Base-by-base conservation (phyloP, 2,329 filamentous ascomycete genomes). In the Colletotrichum paranaense region DNA sequence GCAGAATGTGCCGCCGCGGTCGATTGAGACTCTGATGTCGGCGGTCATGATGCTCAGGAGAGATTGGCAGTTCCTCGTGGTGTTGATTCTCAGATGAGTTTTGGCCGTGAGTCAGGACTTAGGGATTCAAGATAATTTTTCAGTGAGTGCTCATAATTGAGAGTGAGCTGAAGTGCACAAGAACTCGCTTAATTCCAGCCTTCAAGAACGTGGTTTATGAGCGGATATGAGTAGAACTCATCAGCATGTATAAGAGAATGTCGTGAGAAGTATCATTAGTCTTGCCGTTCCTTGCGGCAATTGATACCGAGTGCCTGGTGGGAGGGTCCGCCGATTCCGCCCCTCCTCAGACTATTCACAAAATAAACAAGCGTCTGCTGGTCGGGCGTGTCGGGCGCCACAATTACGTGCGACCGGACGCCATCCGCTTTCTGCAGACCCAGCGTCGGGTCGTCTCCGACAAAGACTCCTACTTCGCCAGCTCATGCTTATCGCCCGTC, bases 1-100 rank as follows among this genome's bases (percentile, higher is more conserved):
- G 70, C 92, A 94, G 81, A 94, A 94, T n/a, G 92, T 94, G 70
- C 92, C 92, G 64, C 92, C 92, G 68, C 92, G 89, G 84, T 92
- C 81, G 38, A 82, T 82, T n/a, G 81, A 75, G 65, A 82, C 78
- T 22, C 71, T 68, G 68, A 81, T 78, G 35, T 79, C 78, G 1
- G 75, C 74, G 2, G 67, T 65, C 57, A 73, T 74, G 22, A 49
- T 49, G 42, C 8, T 7, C 3, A 19, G 7, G 6, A 16, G 38
- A 22, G 19, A 4, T 11, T n/a, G 19, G 42, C 1, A 49, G 8
- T 35, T 9, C 19, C 42, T 22, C 8, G 7, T 49, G 8, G 19
- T 22, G 42, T n/a, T 49, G 19, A 49, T 49, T 19, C 19, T 49
- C 9, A 5, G 19, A 0, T n/a, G 32, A 70, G 59, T 55, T 8